Conservation (phyloP, 768 basidiomycete genomes). For the Phanerochaete sordida region DNA sequence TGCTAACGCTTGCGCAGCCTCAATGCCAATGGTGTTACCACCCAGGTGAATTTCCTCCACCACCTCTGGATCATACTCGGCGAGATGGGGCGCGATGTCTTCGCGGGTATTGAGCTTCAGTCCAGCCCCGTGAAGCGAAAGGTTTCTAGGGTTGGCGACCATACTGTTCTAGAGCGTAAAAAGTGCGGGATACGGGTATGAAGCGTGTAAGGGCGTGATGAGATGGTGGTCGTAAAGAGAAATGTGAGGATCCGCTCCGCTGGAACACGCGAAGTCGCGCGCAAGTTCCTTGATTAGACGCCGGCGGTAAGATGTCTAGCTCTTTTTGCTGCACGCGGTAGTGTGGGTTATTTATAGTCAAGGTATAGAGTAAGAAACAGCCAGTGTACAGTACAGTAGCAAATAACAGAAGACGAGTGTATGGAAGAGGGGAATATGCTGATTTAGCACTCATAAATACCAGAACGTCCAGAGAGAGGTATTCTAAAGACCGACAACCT, state of each 20-base stretch:
- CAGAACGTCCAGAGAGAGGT: background rate
- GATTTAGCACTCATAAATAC: background rate
- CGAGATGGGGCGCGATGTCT: conserved; percentile 74
- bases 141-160: conserved; percentile 26
- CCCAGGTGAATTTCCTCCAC: conserved; percentile 91
- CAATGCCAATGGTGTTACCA: conserved; percentile 92
- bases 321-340: background rate
- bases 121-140: conserved; percentile 60
- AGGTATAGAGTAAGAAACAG: background rate
- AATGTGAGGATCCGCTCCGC: background rate
- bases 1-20: conserved; percentile 81
- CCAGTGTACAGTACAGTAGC: background rate
- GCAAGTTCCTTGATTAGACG: background rate
- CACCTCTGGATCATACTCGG: conserved; percentile 54
- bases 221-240: background rate
- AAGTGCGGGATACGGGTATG: background rate
- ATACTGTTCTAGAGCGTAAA: background rate
- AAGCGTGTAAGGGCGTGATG: background rate
- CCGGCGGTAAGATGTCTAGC: background rate
- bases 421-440: background rate
- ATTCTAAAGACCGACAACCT: conserved; percentile 56
- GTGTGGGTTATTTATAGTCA: too few relatives aligned
- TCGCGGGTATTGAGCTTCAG: conserved; percentile 76
- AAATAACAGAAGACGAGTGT: background rate
- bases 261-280: background rate